phyloP scores from a whole-genome alignment of 192 early-diverging fungal genomes.

The Entomortierella beljakovae region DNA sequence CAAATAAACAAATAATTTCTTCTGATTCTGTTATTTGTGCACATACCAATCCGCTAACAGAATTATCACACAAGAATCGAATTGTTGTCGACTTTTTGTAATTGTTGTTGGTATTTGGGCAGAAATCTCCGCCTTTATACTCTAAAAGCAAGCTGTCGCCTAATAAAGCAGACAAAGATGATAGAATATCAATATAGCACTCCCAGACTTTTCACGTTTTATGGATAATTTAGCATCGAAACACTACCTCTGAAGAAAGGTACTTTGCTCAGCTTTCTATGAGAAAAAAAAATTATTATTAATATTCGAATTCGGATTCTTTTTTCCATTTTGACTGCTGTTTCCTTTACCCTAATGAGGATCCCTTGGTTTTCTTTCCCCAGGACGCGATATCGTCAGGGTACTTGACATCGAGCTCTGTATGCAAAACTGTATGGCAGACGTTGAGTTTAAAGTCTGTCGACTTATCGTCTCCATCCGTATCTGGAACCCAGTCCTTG shows the following conservation, averaged over 20 bases:
- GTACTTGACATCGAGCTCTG: constrained; percentile 39
- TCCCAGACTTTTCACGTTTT: no score
- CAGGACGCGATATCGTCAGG: constrained; percentile 38
- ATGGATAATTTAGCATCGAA: not conserved
- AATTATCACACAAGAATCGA: constrained; percentile 45
- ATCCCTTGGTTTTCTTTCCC: constrained; percentile 45
- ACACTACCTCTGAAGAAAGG: constrained; percentile 42
- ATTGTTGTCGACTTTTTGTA: constrained; percentile 37
- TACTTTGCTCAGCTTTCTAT: constrained; percentile 36
- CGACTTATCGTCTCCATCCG: constrained; percentile 21
- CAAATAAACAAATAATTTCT: not conserved
- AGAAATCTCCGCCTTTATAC: constrained; percentile 36
- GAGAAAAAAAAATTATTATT: not conserved
- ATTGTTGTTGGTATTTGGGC: constrained; percentile 15
- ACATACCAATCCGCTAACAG: constrained; percentile 46
- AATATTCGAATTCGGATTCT: not conserved
- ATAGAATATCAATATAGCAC: not conserved
- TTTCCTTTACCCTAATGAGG: constrained; percentile 35
- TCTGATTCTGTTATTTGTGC: not conserved
- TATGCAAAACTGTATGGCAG: constrained; percentile 31
- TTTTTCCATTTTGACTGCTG: not conserved
- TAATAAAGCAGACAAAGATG: constrained; percentile 9
- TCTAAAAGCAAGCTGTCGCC: constrained; percentile 43
- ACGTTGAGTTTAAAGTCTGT: constrained; percentile 34
- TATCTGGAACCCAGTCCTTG: constrained; percentile 39